Percentiles rank a stretch among this genome's conserved stretches.
Evolutionary conservation across 2,329 filamentous ascomycete species (phyloP).

Genomic region (Pseudocercospora vitis): DNA sequence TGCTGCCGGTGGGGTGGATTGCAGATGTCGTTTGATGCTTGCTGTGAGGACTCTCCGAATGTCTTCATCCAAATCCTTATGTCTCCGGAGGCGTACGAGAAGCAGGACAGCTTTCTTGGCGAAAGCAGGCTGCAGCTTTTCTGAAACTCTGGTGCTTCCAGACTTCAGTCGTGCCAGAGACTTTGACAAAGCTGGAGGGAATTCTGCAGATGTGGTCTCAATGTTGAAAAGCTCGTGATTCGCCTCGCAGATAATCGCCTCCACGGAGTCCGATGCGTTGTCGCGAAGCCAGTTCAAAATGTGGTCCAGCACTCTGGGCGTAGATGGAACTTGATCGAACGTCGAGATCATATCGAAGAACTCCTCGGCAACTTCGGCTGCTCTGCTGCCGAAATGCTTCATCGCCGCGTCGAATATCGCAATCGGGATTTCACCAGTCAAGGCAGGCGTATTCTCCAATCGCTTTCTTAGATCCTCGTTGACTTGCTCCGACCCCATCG

Average conservation of each 20-base stretch:
- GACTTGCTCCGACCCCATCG: constrained; percentile 51
- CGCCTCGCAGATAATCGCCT: constrained; percentile 66
- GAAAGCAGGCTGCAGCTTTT: constrained; percentile 39
- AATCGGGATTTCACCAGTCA: constrained; percentile 89
- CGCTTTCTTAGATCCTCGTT: constrained; percentile 61
- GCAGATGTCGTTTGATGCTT: constrained; percentile 39
- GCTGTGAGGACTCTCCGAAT: constrained; percentile 54
- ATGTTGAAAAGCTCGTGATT: constrained; percentile 69
- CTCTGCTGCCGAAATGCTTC: constrained; percentile 70
- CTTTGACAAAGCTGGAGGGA: constrained; percentile 68
- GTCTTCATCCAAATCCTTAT: constrained; percentile 52
- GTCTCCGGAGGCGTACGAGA: constrained; percentile 45
- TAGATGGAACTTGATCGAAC: constrained; percentile 67
- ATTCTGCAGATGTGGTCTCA: constrained; percentile 63
- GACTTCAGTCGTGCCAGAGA: constrained; percentile 64
- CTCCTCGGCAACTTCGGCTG: constrained; percentile 61
- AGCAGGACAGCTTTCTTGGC: constrained; percentile 53
- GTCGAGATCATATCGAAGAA: constrained; percentile 79
- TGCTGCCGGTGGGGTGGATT: constrained; percentile 8
- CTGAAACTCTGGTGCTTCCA: constrained; percentile 42
- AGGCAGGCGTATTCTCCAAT: constrained; percentile 70
- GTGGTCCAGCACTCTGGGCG: constrained; percentile 68
- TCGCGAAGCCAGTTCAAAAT: constrained; percentile 63
- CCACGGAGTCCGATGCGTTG: constrained; percentile 55
- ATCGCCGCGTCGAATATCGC: constrained; percentile 86